Conservation (phyloP, 2,329 filamentous ascomycete species). For the Colletotrichum salicis region DNA sequence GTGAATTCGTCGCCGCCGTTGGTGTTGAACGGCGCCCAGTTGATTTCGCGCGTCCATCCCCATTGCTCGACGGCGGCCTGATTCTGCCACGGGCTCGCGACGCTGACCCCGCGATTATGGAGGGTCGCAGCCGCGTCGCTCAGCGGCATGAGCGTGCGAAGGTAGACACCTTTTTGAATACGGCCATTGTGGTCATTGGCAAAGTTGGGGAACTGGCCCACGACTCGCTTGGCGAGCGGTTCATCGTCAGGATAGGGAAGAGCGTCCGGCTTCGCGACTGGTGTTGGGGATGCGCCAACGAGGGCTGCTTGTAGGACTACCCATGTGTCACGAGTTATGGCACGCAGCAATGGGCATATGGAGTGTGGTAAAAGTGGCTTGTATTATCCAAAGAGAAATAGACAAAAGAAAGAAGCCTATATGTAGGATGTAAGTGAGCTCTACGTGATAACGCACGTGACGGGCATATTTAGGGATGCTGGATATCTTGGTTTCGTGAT, state of each 20-base stretch:
- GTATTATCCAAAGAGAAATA: too few species aligned
- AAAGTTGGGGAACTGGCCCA: neutral
- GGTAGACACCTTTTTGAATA: neutral
- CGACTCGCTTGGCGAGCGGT: neutral
- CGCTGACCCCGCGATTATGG: neutral
- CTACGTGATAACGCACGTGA: too few species aligned
- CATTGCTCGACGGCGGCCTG: neutral
- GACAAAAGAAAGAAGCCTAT: too few species aligned
- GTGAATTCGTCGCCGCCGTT: neutral
- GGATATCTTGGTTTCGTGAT: too few species aligned
- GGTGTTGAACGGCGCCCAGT: neutral
- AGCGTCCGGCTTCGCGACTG: too few species aligned
- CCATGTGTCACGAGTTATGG: too few species aligned
- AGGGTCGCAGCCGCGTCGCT: neutral
- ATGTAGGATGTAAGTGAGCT: too few species aligned
- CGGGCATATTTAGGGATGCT: too few species aligned
- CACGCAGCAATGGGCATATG: too few species aligned
- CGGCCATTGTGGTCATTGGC: neutral
- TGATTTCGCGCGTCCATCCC: neutral
- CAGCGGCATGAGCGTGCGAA: neutral
- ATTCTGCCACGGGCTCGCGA: constrained; percentile 1
- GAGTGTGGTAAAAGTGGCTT: too few species aligned
- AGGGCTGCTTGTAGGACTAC: neutral
- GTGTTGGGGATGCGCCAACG: neutral
- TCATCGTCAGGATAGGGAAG: neutral